These are phyloP conservation scores for Globisporangium barbulae DNA, from an alignment of 352 stramenopile species.

Conservation along the genomic window DNA sequence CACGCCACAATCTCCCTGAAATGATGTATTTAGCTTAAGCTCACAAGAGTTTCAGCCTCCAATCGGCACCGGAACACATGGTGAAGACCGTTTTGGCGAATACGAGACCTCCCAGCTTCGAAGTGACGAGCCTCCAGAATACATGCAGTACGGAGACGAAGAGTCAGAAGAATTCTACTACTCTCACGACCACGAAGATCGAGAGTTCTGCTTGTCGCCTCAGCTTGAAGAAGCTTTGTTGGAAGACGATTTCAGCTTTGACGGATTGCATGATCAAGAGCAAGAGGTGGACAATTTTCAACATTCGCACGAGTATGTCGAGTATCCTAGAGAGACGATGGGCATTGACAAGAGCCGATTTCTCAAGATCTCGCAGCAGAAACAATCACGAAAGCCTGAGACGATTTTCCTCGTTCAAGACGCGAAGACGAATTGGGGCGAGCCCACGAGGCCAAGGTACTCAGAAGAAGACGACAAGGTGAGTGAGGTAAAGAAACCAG, in stretches of 20 bases:
- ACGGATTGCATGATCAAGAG: neutral
- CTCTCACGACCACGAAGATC: neutral
- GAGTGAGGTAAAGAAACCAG: neutral
- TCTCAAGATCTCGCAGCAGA: neutral
- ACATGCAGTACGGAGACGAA: neutral
- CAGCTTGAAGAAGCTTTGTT: neutral
- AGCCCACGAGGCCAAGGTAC: neutral
- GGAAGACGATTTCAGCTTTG: neutral
- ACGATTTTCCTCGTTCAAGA: constrained; percentile 18
- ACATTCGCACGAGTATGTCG: neutral
- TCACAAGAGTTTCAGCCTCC: neutral
- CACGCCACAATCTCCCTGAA: neutral
- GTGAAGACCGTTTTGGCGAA: neutral
- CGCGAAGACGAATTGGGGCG: constrained; percentile 15
- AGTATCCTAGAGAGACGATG: neutral
- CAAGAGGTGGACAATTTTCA: neutral
- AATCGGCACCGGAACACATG: no score
- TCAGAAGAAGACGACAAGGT: neutral
- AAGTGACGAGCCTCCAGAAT: neutral
- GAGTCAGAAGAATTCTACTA: neutral
- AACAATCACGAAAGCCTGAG: neutral
- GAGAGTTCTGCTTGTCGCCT: neutral
- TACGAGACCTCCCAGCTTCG: neutral
- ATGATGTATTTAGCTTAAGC: neutral
- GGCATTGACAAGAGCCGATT: no score